These are phyloP conservation scores for Pseudogymnoascus sp. DNA, from an alignment of 2,329 filamentous ascomycete genomes.

Conservation along the genomic window DNA sequence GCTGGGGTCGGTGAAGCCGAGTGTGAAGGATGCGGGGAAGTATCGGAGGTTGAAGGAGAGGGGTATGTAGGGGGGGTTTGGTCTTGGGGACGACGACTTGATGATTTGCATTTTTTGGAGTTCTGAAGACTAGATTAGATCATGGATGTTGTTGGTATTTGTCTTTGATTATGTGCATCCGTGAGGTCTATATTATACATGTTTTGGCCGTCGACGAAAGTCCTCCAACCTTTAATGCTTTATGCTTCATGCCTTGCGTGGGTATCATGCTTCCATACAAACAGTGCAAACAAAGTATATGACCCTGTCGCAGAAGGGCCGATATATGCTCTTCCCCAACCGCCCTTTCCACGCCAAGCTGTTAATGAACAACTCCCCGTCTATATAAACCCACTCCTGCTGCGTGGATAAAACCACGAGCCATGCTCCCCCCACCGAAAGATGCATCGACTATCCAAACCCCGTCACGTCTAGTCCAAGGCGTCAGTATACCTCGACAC, in stretches of 20 bases:
- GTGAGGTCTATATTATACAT: background rate
- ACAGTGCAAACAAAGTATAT: slow-evolving; percentile 2
- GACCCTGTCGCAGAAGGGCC: background rate
- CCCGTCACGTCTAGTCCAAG: background rate
- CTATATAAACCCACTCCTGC: background rate
- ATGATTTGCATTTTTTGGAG: background rate
- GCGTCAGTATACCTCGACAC: background rate
- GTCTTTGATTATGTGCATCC: slow-evolving; percentile 1
- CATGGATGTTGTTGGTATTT: background rate
- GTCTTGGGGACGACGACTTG: background rate
- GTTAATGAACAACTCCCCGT: background rate
- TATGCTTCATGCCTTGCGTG: background rate
- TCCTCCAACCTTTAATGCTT: background rate
- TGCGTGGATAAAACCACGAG: background rate
- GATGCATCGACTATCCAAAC: background rate
- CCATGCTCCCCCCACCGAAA: background rate
- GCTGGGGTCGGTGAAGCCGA: slow-evolving; percentile 25
- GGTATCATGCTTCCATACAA: slow-evolving; percentile 4
- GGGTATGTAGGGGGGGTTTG: slow-evolving; percentile 21
- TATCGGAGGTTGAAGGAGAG: slow-evolving; percentile 29
- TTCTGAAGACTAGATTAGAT: background rate
- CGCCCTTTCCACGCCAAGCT: background rate
- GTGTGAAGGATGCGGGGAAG: slow-evolving; percentile 29
- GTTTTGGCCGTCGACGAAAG: background rate
- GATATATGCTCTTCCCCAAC: background rate